Evolutionary conservation across 2,329 filamentous ascomycete species (phyloP).

Genomic region (Aschersonia sp.): DNA sequence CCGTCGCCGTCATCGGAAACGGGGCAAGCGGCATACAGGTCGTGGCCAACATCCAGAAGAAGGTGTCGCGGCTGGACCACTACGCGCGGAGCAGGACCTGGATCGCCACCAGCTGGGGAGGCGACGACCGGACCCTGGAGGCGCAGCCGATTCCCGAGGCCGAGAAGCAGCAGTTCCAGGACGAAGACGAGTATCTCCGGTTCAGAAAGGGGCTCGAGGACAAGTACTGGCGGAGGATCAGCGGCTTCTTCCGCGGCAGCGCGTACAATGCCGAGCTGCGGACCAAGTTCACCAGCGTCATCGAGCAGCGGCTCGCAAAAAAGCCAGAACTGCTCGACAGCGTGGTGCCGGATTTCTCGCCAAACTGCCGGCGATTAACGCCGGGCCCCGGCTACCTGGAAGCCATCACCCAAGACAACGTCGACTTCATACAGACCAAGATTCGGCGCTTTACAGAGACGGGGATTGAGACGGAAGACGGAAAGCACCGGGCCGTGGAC

Average conservation of each 20-base stretch:
- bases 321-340: conserved; percentile 40
- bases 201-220: conserved; percentile 43
- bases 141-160: conserved; percentile 40
- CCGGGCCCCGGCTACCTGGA: conserved; percentile 55
- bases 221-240: conserved; percentile 47
- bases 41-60: conserved; percentile 34
- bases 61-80: conserved; percentile 39
- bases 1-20: conserved; percentile 47
- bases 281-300: conserved; percentile 29
- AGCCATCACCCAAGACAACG: conserved; percentile 44
- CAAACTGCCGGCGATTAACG: conserved; percentile 49
- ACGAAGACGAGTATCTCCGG: conserved; percentile 44
- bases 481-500: conserved; percentile 40
- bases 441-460: conserved; percentile 44
- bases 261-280: conserved; percentile 31
- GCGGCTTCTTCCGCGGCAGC: conserved; percentile 36
- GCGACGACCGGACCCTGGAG: conserved; percentile 36
- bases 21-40: conserved; percentile 46
- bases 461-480: conserved; percentile 46
- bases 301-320: conserved; percentile 34
- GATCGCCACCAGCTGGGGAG: conserved; percentile 49
- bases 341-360: conserved; percentile 47
- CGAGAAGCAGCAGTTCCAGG: conserved; percentile 41
- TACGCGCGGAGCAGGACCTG: conserved; percentile 52
- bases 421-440: conserved; percentile 40